Conservation (phyloP, 495 filamentous ascomycete species). For the Gamarada debralockiae region DNA sequence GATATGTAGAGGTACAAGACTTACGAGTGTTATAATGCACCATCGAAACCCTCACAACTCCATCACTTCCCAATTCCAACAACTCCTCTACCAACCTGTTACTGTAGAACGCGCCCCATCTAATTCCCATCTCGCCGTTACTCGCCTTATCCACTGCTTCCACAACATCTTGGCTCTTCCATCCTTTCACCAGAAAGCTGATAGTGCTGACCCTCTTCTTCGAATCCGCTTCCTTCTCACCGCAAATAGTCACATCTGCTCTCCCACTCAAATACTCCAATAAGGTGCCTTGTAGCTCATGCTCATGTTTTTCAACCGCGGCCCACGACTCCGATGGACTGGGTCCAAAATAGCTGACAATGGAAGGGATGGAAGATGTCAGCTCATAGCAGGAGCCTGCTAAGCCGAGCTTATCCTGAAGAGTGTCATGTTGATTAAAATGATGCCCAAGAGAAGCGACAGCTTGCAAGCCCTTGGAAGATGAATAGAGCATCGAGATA, state of each 20-base stretch:
- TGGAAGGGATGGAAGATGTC: slow-evolving; percentile 50
- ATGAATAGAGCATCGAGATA: slow-evolving; percentile 62
- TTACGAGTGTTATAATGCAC: slow-evolving; percentile 74
- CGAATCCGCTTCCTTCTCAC: slow-evolving; percentile 42
- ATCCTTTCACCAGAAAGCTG: slow-evolving; percentile 59
- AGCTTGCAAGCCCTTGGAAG: slow-evolving; percentile 39
- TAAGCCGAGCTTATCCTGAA: slow-evolving; percentile 62
- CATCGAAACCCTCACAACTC: slow-evolving; percentile 66
- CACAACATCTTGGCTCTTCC: slow-evolving; percentile 53
- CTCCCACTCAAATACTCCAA: slow-evolving; percentile 49
- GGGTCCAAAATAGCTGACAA: slow-evolving; percentile 51
- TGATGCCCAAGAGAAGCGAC: slow-evolving; percentile 58
- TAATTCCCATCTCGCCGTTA: slow-evolving; percentile 46
- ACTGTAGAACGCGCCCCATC: slow-evolving; percentile 68
- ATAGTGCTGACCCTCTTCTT: slow-evolving; percentile 56
- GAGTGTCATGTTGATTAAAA: slow-evolving; percentile 56
- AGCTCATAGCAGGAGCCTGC: slow-evolving; percentile 66
- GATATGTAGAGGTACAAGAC: slow-evolving; percentile 28
- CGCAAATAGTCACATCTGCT: slow-evolving; percentile 50
- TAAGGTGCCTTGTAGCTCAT: slow-evolving; percentile 51
- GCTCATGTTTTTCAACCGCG: slow-evolving; percentile 53
- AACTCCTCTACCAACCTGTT: slow-evolving; percentile 56
- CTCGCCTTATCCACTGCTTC: slow-evolving; percentile 54
- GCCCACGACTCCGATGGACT: slow-evolving; percentile 38
- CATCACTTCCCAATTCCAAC: slow-evolving; percentile 51